Percentiles rank a stretch among this genome's conserved stretches.
Evolutionary conservation across 176 grass and related monocot genomes (phyloP).

Genomic region (Pontederia paniculata): DNA sequence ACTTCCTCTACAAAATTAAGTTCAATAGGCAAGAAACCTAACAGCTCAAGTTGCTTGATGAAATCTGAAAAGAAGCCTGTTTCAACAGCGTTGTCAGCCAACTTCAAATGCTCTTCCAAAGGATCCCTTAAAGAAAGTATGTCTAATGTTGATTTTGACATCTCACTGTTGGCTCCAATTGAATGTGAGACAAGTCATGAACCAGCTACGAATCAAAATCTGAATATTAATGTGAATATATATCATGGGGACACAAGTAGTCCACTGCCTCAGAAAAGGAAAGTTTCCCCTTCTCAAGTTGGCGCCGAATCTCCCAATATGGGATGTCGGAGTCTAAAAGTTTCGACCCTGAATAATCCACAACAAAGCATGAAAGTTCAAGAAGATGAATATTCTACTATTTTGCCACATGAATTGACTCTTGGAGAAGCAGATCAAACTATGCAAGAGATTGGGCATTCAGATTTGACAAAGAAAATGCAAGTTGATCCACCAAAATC

Average conservation of each 20-base stretch:
- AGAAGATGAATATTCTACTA: slow-evolving; percentile 18
- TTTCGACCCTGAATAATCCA: slow-evolving; percentile 10
- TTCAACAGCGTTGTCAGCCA: slow-evolving; percentile 25
- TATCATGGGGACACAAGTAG: slow-evolving; percentile 8
- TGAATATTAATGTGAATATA: slow-evolving; percentile 8
- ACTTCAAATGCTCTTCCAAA: slow-evolving; percentile 12
- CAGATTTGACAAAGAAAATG: slow-evolving; percentile 12
- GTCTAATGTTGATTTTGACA: slow-evolving; percentile 14
- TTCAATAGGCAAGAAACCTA: slow-evolving; percentile 6
- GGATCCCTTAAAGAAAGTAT: slow-evolving; percentile 9
- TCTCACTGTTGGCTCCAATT: slow-evolving; percentile 1
- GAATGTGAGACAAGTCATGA: slow-evolving; percentile 12
- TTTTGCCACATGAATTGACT: slow-evolving; percentile 4
- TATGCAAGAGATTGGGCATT: neutral
- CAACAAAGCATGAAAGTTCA: slow-evolving; percentile 23
- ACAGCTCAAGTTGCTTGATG: slow-evolving; percentile 34
- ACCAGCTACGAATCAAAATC: slow-evolving; percentile 4
- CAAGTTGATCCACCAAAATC: slow-evolving; percentile 22
- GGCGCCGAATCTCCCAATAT: slow-evolving; percentile 13
- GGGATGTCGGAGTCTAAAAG: slow-evolving; percentile 13
- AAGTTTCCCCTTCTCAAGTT: slow-evolving; percentile 23
- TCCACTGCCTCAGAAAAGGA: slow-evolving; percentile 32
- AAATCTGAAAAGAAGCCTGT: slow-evolving; percentile 28
- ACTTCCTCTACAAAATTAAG: neutral
- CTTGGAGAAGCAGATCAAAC: slow-evolving; percentile 2